Evolutionary conservation across 2,329 filamentous ascomycete species (phyloP).

Genomic region (Annulohypoxylon truncatum): DNA sequence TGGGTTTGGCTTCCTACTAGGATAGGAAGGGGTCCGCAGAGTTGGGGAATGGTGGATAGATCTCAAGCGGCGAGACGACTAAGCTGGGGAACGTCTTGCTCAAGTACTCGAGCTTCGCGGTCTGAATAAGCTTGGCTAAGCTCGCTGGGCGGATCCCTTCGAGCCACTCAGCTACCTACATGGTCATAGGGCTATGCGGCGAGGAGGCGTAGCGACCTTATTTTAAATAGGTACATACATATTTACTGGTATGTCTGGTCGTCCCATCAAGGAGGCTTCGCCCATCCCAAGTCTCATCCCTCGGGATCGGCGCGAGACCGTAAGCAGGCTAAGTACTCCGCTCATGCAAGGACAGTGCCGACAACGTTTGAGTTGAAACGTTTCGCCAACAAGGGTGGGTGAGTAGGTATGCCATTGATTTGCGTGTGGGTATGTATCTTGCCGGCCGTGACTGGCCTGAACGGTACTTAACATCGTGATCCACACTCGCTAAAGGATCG

Average conservation of each 20-base stretch:
- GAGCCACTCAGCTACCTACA: conserved; percentile 3
- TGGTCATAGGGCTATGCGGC: conserved; percentile 18
- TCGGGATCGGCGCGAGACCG: conserved; percentile 19
- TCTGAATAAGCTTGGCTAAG: conserved; percentile 9
- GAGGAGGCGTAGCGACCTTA: conserved; percentile 15
- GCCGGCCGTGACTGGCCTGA: not conserved
- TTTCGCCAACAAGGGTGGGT: conserved; percentile 25
- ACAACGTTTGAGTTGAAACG: conserved; percentile 30
- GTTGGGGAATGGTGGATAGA: conserved; percentile 4
- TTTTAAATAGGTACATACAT: conserved; percentile 13
- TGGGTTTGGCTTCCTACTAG: too few species aligned
- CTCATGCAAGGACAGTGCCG: conserved; percentile 18
- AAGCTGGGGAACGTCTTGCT: conserved; percentile 8
- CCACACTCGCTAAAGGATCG: conserved; percentile 4
- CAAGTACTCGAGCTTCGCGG: conserved; percentile 7
- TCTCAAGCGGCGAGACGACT: not conserved
- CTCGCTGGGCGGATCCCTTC: conserved; percentile 11
- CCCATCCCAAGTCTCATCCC: conserved; percentile 5
- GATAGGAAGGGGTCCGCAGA: not conserved
- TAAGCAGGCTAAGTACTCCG: conserved; percentile 9
- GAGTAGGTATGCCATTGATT: not conserved
- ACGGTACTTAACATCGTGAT: conserved; percentile 7
- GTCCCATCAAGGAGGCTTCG: conserved; percentile 7
- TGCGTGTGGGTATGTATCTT: conserved; percentile 17
- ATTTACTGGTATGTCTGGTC: not conserved